Evolutionary conservation across 2,329 filamentous ascomycete species (phyloP).

Genomic region (Colletotrichum melonis): DNA sequence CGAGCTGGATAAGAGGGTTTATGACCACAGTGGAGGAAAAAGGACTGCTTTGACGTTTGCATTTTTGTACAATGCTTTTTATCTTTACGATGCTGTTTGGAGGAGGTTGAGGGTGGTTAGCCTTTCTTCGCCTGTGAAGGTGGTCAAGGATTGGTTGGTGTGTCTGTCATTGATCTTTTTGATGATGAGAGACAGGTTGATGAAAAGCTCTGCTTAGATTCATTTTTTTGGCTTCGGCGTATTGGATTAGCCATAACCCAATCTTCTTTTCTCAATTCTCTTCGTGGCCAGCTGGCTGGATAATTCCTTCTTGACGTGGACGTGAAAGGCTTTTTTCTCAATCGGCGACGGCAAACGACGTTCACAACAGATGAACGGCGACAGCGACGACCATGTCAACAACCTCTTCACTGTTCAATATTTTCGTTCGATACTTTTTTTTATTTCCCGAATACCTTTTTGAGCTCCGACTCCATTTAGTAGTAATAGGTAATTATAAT

Average conservation of each 20-base stretch:
- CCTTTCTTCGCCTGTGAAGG: not conserved
- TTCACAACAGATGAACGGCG: not conserved
- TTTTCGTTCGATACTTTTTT: not conserved
- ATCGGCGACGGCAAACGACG: not conserved
- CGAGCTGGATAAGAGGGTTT: conserved; percentile 21
- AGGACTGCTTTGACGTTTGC: conserved; percentile 12
- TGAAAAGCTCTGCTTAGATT: conserved; percentile 23
- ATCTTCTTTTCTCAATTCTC: conserved; percentile 24
- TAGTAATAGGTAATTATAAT: conserved; percentile 36
- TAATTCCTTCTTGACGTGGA: not conserved
- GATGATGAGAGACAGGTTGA: conserved; percentile 23
- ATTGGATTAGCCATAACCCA: conserved; percentile 28
- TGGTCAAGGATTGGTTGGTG: not conserved
- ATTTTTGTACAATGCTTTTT: conserved; percentile 28
- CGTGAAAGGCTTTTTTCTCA: not conserved
- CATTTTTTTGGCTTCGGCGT: conserved; percentile 9
- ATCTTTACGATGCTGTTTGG: not conserved
- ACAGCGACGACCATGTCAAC: not conserved
- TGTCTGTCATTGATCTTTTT: not conserved
- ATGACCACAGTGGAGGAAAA: conserved; percentile 14
- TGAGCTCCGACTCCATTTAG: conserved; percentile 30
- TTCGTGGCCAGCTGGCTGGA: not conserved
- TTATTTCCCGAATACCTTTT: conserved; percentile 13
- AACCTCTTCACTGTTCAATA: not conserved
- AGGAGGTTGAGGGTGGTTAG: not conserved